These are phyloP conservation scores for Yarrowia divulgata DNA, from an alignment of 805 yeast genomes.

Conservation along the genomic window DNA sequence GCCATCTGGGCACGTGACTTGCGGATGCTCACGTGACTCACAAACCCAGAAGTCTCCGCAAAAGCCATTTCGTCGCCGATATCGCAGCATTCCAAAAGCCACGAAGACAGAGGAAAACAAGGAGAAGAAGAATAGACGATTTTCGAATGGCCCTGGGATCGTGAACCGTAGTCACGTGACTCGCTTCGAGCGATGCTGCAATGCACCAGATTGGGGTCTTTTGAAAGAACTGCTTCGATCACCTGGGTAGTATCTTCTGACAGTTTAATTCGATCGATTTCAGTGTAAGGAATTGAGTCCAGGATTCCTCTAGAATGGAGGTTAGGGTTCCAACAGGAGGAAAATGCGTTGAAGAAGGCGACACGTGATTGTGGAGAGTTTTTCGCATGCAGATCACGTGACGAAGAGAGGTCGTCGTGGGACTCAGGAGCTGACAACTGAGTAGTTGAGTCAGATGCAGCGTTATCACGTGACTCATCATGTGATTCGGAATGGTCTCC, in stretches of 20 bases:
- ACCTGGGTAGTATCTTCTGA: constrained; percentile 41
- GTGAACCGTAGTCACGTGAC: constrained; percentile 4
- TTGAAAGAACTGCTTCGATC: constrained; percentile 19
- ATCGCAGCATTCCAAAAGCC: constrained; percentile 36
- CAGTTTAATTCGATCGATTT: constrained; percentile 42
- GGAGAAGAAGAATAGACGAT: constrained; percentile 20
- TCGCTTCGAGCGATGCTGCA: constrained; percentile 17
- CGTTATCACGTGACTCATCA: neutral
- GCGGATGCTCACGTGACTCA: constrained; percentile 24
- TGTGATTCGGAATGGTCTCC: too few species aligned
- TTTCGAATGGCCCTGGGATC: neutral
- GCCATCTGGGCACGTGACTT: constrained; percentile 24
- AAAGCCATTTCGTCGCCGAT: constrained; percentile 25
- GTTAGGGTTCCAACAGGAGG: constrained; percentile 43
- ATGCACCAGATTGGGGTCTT: constrained; percentile 6
- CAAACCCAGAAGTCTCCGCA: constrained; percentile 23
- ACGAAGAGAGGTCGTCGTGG: too few species aligned
- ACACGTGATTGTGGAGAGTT: neutral
- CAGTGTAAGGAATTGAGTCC: constrained; percentile 40
- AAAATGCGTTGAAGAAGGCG: constrained; percentile 45
- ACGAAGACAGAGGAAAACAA: neutral
- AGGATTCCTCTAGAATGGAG: constrained; percentile 42
- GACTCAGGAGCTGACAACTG: too few species aligned
- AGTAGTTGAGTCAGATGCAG: too few species aligned
- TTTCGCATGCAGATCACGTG: too few species aligned